phyloP scores from a whole-genome alignment of 2,329 filamentous ascomycete genomes.

The Chalaropsis thielavioides region DNA sequence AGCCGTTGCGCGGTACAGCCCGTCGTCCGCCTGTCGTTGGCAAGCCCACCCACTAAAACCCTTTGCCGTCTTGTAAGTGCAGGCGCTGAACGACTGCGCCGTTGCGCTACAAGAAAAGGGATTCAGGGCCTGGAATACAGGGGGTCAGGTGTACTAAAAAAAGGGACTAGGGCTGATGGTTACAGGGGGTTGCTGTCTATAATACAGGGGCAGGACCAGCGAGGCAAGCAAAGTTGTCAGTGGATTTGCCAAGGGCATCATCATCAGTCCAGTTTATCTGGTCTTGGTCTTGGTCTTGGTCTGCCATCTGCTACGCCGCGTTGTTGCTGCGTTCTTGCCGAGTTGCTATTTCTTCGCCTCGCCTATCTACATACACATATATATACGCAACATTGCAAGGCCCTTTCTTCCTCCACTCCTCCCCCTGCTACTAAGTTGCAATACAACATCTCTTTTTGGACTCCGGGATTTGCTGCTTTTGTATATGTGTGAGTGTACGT shows the following conservation, averaged over 20 bases:
- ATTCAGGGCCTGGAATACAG: neutral
- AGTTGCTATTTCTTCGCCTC: neutral
- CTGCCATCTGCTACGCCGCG: too few relatives aligned
- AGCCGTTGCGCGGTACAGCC: neutral
- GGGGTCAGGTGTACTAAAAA: neutral
- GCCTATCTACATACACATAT: too few relatives aligned
- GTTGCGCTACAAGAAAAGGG: neutral
- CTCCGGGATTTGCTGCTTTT: neutral
- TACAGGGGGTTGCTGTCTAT: too few relatives aligned
- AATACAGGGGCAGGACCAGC: too few relatives aligned
- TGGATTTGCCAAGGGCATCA: too few relatives aligned
- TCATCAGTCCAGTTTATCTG: too few relatives aligned
- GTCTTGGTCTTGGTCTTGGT: too few relatives aligned
- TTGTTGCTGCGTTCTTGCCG: too few relatives aligned
- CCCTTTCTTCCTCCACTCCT: neutral
- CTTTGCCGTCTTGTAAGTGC: neutral
- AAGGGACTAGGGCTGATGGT: neutral
- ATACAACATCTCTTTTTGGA: neutral
- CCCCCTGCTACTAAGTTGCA: neutral
- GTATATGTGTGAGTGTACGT: too few relatives aligned
- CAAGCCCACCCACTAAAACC: too few relatives aligned
- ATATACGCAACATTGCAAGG: too few relatives aligned
- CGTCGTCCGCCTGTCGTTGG: neutral
- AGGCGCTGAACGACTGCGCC: neutral
- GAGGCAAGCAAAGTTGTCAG: too few relatives aligned